These are phyloP conservation scores for Linum usitatissimum DNA, from an alignment of 345 rosid species.

Conservation along the genomic window DNA sequence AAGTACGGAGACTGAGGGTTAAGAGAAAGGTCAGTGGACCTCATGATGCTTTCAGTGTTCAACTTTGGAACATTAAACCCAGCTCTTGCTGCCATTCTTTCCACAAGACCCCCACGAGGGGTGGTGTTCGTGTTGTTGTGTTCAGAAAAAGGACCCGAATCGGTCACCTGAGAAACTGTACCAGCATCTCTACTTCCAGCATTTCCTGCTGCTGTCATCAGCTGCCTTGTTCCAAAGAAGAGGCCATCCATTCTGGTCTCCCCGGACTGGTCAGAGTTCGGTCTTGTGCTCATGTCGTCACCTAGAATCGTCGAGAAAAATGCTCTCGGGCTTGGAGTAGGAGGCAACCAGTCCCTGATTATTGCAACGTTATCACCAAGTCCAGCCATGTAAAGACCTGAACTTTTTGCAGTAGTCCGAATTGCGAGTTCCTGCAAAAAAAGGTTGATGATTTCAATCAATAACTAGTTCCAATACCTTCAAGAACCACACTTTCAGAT, in stretches of 20 bases:
- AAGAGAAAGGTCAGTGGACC: conserved; percentile 14
- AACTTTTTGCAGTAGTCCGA: neutral
- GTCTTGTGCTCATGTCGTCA: conserved; percentile 37
- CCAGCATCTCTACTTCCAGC: conserved; percentile 17
- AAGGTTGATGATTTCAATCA: conserved; percentile 14
- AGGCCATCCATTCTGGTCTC: conserved; percentile 29
- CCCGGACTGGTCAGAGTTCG: conserved; percentile 23
- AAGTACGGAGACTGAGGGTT: conserved; percentile 21
- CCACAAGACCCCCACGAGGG: conserved; percentile 30
- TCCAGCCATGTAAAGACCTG: conserved; percentile 40
- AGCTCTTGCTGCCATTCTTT: conserved; percentile 29
- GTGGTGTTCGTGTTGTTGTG: conserved; percentile 29
- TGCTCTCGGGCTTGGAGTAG: conserved; percentile 50
- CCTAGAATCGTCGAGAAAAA: conserved; percentile 43
- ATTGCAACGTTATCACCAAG: conserved; percentile 57
- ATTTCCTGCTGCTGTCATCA: conserved; percentile 16
- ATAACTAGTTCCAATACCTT: neutral
- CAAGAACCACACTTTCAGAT: neutral
- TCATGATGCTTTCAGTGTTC: conserved; percentile 22
- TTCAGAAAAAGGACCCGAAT: conserved; percentile 25
- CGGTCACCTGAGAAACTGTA: conserved; percentile 18
- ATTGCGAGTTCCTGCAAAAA: conserved; percentile 21
- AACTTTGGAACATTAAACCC: conserved; percentile 29
- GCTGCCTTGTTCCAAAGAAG: conserved; percentile 24
- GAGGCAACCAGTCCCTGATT: conserved; percentile 81